Conservation (phyloP, 2,329 filamentous ascomycete genomes). For the Dactylellina sp. region DNA sequence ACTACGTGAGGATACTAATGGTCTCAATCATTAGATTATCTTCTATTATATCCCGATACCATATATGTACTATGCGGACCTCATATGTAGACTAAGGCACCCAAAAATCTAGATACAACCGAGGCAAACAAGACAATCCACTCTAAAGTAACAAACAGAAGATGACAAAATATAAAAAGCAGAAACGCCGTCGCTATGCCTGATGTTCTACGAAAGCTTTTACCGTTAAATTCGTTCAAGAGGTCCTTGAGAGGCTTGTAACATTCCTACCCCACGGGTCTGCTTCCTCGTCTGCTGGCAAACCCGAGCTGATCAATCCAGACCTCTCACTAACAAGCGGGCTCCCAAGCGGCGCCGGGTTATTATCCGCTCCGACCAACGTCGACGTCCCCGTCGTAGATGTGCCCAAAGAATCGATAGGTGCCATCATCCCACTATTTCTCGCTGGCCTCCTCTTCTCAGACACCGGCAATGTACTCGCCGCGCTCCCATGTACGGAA, state of each 20-base stretch:
- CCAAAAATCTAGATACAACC: no score
- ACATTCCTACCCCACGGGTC: slow-evolving; percentile 39
- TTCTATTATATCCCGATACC: no score
- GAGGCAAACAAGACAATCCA: no score
- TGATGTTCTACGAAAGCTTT: no score
- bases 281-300: slow-evolving; percentile 9
- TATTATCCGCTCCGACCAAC: slow-evolving; percentile 20
- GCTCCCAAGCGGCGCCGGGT: slow-evolving; percentile 3
- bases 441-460: slow-evolving; percentile 29
- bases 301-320: slow-evolving; percentile 29
- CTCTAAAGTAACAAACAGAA: neutral
- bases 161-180: neutral
- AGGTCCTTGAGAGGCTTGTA: slow-evolving; percentile 1
- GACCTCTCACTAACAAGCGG: slow-evolving; percentile 30
- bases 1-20: no score
- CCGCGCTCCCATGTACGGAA: neutral
- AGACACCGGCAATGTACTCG: slow-evolving; percentile 7
- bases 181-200: slow-evolving; percentile 37
- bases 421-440: slow-evolving; percentile 19
- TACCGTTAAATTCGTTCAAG: neutral
- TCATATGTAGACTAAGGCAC: no score
- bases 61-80: no score
- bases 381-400: slow-evolving; percentile 32
- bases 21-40: no score
- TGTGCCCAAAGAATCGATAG: slow-evolving; percentile 10